Conservation (phyloP, 177 flowering plant species). For the Vitis hybrid region DNA sequence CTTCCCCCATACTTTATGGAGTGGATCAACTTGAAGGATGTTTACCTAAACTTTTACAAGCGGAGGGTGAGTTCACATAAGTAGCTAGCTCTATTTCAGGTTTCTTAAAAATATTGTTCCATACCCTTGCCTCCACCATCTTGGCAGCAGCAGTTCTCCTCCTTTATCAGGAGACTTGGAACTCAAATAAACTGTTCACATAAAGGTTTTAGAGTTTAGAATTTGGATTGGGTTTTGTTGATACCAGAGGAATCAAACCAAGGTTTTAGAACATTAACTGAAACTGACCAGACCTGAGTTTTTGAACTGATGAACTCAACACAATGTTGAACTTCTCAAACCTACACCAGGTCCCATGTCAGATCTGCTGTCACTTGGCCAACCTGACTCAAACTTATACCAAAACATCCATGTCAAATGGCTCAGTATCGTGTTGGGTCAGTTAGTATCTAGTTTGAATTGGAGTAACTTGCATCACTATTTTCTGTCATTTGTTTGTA, state of each 20-base stretch:
- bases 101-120: too few species aligned
- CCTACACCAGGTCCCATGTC: neutral
- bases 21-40: constrained; percentile 95
- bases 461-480: neutral
- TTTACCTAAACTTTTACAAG: constrained; percentile 79
- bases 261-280: neutral
- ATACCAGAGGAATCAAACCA: neutral
- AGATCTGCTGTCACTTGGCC: neutral
- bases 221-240: neutral
- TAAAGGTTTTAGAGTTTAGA: too few species aligned
- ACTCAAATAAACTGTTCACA: too few species aligned
- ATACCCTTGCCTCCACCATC: too few species aligned
- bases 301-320: neutral
- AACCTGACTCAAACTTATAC: neutral
- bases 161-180: neutral
- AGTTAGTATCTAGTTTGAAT: neutral
- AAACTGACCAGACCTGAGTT: neutral
- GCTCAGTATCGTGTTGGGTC: neutral
- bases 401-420: neutral
- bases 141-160: neutral
- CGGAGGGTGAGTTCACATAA: constrained; percentile 48
- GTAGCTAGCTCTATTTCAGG: too few species aligned
- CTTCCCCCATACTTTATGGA: constrained; percentile 85
- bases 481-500: neutral
- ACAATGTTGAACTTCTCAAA: too few species aligned